Base-by-base conservation (phyloP, 179 eudicot species). In the Sideroxylon spinosum region DNA sequence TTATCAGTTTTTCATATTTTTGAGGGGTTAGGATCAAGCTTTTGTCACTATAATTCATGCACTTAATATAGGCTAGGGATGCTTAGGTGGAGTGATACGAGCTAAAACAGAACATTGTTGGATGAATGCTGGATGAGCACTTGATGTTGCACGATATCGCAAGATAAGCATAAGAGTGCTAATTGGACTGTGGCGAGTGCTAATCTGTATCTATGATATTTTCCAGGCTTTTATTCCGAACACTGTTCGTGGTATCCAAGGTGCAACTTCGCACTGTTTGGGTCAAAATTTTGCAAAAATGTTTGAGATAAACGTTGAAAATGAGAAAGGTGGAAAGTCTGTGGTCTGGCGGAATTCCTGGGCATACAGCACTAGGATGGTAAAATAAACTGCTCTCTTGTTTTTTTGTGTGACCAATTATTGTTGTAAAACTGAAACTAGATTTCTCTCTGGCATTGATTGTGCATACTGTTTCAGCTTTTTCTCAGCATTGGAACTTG, bases 331-430 rank as follows among this genome's bases (percentile, higher is more conserved):
- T 66, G 97, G 89, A 76, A 96, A 86, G 91, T 89, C 88, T 55
- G 91, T 92, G 98, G 99, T 91, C 37, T 96, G 99, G 99, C 99
- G 92, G 86, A 96, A 96, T 84, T 96, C 99, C 32, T 96, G 99
- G 99, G 99, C 97, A 37, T 96, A 96, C 80, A 94, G 97, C 81
- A 94, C 99, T 52, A 79, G 96, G 78, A 87, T 91, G 77, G 95
- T 91, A 85, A 79, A 20, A 67, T 32, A 13, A 12, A 60, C 23
- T 55, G 9, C 17, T 49, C 61, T 59, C 0, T 59, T 29, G 3
- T 28, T 57, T 59, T 57, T 59, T 49, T 76, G 1, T 52, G 32
- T 44, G 29, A 7, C 20, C 22, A 13, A 20, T 23, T 37, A 55
- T 74, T 60, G 29, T 74, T 29, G 32, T 20, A 59, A 29, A 11